Base-by-base conservation (phyloP, 257 asterid genomes). In the Scutellaria minor region DNA sequence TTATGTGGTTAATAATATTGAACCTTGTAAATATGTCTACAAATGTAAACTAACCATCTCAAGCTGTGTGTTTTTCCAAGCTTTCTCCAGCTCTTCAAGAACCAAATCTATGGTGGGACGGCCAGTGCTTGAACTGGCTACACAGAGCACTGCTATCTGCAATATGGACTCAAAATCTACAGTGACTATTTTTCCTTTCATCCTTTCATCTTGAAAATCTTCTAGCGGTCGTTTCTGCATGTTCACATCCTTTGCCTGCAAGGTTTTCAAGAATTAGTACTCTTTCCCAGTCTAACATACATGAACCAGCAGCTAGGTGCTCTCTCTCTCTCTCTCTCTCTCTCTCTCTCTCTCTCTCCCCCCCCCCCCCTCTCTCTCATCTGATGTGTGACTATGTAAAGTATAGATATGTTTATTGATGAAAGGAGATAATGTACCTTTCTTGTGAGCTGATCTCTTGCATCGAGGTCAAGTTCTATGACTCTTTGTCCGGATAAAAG, bases 161-260 rank as follows among this genome's bases (percentile, higher is more conserved):
- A 91, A 67, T 63, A 89, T 89, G 78, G 96, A 86, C 67, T 89
- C 89, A 27, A 89, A 91, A 72, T 91, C 97, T 11, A 75, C 83
- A 20, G 71, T 79, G 68, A 83, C 78, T 39, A 89, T 70, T 27
- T 77, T 74, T 14, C 86, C 93, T 63, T 77, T 66, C 84, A 91
- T 68, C 57, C 47, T 78, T 1, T 81, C 85, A 24, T 91, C 97
- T 71, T 89, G 90, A 55, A 91, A 86, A 71, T 91, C 97, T 22
- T 74, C 64, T 7, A 89, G 75, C 27, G 91, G 88, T 2, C 96
- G 84, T 77, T 81, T 87, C 6, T 78, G 82, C 84, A 82, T 85
- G 83, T 85, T 83, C 80, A 89, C 96, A 70, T 89, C 97, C 75
- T 81, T 91, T 39, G 97, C 97, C 97, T 91, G 95, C 84, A 87